Percentiles rank a stretch among this genome's conserved stretches.
Conservation (phyloP, 1,139 yeast species). For the Ogataea hybrid region DNA sequence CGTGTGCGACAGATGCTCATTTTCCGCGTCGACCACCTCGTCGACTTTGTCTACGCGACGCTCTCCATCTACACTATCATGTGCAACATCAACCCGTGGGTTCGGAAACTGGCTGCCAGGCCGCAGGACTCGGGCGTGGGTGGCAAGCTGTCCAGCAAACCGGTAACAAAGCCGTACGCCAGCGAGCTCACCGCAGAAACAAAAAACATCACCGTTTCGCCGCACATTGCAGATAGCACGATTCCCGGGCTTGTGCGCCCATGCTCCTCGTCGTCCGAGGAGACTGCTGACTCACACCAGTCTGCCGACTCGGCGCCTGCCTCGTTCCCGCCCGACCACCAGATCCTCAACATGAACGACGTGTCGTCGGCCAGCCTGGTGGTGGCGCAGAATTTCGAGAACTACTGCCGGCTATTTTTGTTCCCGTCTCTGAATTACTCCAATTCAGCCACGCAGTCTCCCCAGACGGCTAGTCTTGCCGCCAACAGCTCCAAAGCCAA, state of each 20-base stretch:
- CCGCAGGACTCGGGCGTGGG: background rate
- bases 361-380: constrained; percentile 39
- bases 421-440: constrained; percentile 28
- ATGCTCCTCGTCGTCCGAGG: constrained; percentile 6
- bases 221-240: constrained; percentile 20
- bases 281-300: constrained; percentile 1
- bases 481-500: constrained; percentile 12
- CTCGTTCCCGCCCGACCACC: constrained; percentile 31
- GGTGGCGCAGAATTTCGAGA: constrained; percentile 56
- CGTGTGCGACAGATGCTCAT: constrained; percentile 16
- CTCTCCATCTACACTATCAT: constrained; percentile 44
- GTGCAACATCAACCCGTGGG: constrained; percentile 26
- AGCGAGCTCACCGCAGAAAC: background rate
- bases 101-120: constrained; percentile 29
- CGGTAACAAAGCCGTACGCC: background rate
- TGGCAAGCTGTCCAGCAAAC: background rate
- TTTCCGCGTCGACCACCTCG: constrained; percentile 27
- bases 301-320: constrained; percentile 25
- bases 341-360: constrained; percentile 28
- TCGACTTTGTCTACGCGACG: constrained; percentile 38
- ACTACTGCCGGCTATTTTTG: constrained; percentile 45
- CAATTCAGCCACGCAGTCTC: constrained; percentile 16
- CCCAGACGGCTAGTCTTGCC: constrained; percentile 1
- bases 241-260: constrained; percentile 17
- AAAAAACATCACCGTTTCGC: constrained; percentile 14